Evolutionary conservation across 345 rosid genomes (phyloP).

Genomic region (Atalantia buxifolia): DNA sequence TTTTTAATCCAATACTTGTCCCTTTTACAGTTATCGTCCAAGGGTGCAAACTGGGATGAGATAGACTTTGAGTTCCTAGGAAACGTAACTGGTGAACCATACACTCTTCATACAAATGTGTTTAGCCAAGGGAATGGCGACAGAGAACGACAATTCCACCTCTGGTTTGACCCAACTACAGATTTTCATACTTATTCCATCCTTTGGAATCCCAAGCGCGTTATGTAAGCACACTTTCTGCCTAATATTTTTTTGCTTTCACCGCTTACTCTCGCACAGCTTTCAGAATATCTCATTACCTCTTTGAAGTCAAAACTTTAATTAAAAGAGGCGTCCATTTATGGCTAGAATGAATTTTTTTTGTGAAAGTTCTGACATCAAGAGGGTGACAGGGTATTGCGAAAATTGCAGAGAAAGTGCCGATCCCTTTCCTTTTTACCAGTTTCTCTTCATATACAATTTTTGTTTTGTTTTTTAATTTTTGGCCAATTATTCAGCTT

Average conservation of each 20-base stretch:
- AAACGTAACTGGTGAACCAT: constrained; percentile 63
- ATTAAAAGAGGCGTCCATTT: too few species aligned
- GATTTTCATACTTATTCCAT: constrained; percentile 71
- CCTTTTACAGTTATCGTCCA: constrained; percentile 46
- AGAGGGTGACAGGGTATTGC: too few species aligned
- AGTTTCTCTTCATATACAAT: too few species aligned
- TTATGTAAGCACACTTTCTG: constrained; percentile 36
- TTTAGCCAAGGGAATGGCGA: constrained; percentile 63
- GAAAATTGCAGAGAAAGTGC: too few species aligned
- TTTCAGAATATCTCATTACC: not conserved
- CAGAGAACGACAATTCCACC: constrained; percentile 70
- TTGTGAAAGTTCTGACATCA: too few species aligned
- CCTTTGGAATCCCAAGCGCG: constrained; percentile 53
- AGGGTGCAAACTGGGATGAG: constrained; percentile 60
- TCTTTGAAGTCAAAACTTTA: too few species aligned
- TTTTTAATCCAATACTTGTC: not conserved
- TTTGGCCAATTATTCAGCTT: constrained; percentile 23
- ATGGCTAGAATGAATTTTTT: too few species aligned
- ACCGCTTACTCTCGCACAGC: not conserved
- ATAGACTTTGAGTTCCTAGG: constrained; percentile 80
- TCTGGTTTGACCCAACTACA: constrained; percentile 74
- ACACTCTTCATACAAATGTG: constrained; percentile 62
- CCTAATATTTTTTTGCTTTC: not conserved
- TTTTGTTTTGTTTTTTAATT: too few species aligned
- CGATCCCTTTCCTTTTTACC: too few species aligned